These are phyloP conservation scores for Medicago lupulina DNA, from an alignment of 306 rosid species.

Conservation along the genomic window DNA sequence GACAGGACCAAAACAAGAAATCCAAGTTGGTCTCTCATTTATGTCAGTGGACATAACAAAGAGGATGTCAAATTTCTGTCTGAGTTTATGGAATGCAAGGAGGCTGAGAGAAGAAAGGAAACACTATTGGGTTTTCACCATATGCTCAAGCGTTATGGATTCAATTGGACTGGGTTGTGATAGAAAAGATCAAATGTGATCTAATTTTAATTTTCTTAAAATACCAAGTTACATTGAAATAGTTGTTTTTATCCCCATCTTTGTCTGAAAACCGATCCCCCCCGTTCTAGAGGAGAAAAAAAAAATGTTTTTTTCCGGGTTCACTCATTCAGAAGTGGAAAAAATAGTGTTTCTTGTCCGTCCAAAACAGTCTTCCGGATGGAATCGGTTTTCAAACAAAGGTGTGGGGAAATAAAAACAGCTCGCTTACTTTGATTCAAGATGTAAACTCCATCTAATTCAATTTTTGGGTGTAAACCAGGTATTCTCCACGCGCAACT, in stretches of 20 bases:
- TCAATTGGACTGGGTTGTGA: not conserved
- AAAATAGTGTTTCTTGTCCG: too few species aligned
- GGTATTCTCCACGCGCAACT: too few species aligned
- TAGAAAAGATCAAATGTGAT: not conserved
- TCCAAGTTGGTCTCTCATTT: slow-evolving; percentile 12
- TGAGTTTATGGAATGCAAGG: not conserved
- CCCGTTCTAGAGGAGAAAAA: too few species aligned
- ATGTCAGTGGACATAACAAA: not conserved
- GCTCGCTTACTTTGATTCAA: not conserved
- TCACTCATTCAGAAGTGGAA: too few species aligned
- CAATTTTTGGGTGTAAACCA: too few species aligned
- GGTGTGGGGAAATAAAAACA: not conserved
- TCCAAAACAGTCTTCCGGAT: too few species aligned
- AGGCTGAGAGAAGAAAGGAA: slow-evolving; percentile 9
- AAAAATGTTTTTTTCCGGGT: too few species aligned
- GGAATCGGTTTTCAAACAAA: too few species aligned
- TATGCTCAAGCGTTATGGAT: slow-evolving; percentile 7
- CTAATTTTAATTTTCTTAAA: not conserved
- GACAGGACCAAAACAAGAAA: not conserved
- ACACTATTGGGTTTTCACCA: slow-evolving; percentile 2
- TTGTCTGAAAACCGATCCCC: too few species aligned
- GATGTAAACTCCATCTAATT: not conserved
- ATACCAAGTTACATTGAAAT: not conserved
- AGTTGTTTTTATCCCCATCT: too few species aligned
- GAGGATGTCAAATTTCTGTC: slow-evolving; percentile 22